Base-by-base conservation (phyloP, 768 basidiomycete genomes). In the Suillus lakei region DNA sequence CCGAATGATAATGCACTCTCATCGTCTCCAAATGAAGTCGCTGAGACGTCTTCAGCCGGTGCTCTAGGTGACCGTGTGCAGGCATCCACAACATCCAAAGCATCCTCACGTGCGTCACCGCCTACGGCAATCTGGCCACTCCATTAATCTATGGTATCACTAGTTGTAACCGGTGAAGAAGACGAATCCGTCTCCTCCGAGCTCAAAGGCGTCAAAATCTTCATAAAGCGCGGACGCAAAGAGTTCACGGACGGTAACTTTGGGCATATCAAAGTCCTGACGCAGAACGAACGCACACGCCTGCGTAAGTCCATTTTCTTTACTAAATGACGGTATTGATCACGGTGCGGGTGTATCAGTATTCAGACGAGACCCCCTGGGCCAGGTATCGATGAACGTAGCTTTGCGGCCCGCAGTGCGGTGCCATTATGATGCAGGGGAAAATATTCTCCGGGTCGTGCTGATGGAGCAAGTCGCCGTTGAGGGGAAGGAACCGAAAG, bases 371-470 rank as follows among this genome's bases (percentile, higher is more conserved):
- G 90, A 91, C 67, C 90, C 88, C 0, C 74, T 91, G 34, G 86
- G 87, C 81, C 86, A 91, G 70, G 86, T 90, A 0, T 85, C 89
- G 1, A 87, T 90, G 87, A 90, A 89, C 70, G 78, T 88, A 50
- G 83, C 84, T 28, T 71, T 91, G 60, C 79, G 79, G 51, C 79
- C 86, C 9, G 75, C 85, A 10, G 80, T 90, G 50, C 84, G 87
- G 50, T 89, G 87, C 67, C 81, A 84, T 26, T 89, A 82, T 71
- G 86, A 89, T 64, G 76, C 79, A 23, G 81, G 83, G 43, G 88
- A 90, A 64, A 81, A 81, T 59, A 80, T 85, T 10, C 74, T 90
- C 41, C 85, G 88, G 26, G 72, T 90, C 7, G 79, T 86, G 32
- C 71, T 86, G 61, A 86, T 85, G 68, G 88, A 90, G 72, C 73